Evolutionary conservation across 2,329 filamentous ascomycete genomes (phyloP).

Genomic region (Stemphylium lycopersici): DNA sequence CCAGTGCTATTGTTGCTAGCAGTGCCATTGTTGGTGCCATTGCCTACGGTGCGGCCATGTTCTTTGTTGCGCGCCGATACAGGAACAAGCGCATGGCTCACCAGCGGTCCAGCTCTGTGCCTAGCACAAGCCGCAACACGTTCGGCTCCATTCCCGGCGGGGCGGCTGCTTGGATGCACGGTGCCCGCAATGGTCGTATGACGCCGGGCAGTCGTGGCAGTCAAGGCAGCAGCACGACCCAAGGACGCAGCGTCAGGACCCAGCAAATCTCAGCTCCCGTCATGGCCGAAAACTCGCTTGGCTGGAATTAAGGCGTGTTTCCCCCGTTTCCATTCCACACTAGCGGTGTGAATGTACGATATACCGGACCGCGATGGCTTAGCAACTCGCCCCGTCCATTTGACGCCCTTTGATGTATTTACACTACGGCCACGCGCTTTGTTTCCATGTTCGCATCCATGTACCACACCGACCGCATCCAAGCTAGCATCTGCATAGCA

Average conservation of each 20-base stretch:
- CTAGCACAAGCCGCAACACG: constrained; percentile 66
- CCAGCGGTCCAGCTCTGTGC: constrained; percentile 76
- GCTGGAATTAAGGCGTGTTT: constrained; percentile 75
- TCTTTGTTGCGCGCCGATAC: constrained; percentile 88
- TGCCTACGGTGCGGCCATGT: constrained; percentile 94
- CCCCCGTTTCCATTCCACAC: constrained; percentile 6
- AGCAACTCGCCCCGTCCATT: constrained; percentile 3
- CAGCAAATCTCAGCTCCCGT: constrained; percentile 86
- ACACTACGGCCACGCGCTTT: constrained; percentile 13
- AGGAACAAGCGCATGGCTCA: constrained; percentile 82
- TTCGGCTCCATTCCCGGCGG: constrained; percentile 48
- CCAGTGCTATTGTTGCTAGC: constrained; percentile 72
- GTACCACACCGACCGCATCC: constrained; percentile 17
- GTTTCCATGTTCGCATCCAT: constrained; percentile 2
- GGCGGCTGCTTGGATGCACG: constrained; percentile 57
- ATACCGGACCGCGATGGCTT: constrained; percentile 22
- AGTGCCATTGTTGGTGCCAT: constrained; percentile 79
- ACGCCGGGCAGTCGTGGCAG: constrained; percentile 52
- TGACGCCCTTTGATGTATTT: constrained; percentile 28
- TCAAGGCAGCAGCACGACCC: constrained; percentile 62
- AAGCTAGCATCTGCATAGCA: constrained; percentile 23
- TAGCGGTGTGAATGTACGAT: constrained; percentile 40
- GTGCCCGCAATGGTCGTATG: constrained; percentile 48
- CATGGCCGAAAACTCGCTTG: constrained; percentile 91
- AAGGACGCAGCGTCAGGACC: constrained; percentile 67